These are phyloP conservation scores for Crassisporium funariophilum DNA, from an alignment of 768 basidiomycete genomes.

Conservation along the genomic window DNA sequence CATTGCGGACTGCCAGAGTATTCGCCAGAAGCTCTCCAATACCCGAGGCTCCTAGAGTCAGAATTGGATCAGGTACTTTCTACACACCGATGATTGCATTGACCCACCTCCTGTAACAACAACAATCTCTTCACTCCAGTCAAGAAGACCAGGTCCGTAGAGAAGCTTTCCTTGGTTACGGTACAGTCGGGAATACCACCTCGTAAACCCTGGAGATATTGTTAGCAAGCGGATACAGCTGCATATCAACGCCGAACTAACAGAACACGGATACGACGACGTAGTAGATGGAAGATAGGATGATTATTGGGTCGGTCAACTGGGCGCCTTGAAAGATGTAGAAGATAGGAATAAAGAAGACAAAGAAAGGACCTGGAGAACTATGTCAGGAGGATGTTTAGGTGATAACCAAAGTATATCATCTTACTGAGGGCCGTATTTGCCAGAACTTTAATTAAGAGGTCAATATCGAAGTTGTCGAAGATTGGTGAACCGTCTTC, in stretches of 20 bases:
- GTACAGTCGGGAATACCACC: constrained; percentile 72
- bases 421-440: constrained; percentile 81
- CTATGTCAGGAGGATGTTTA: constrained; percentile 4
- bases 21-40: constrained; percentile 88
- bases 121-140: constrained; percentile 91
- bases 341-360: constrained; percentile 77
- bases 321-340: constrained; percentile 70
- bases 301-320: constrained; percentile 51
- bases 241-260: constrained; percentile 39
- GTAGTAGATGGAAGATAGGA: constrained; percentile 57
- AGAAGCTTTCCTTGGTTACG: constrained; percentile 73
- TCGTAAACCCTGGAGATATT: constrained; percentile 55
- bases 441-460: constrained; percentile 75
- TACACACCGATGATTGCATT: background rate
- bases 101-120: constrained; percentile 85
- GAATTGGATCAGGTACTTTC: constrained; percentile 2
- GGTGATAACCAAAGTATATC: constrained; percentile 7
- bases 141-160: constrained; percentile 58
- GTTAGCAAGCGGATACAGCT: constrained; percentile 8
- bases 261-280: constrained; percentile 65
- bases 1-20: constrained; percentile 80
- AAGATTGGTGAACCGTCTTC: constrained; percentile 54
- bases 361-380: constrained; percentile 77
- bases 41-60: constrained; percentile 75
- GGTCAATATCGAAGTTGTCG: constrained; percentile 75